Evolutionary conservation across 257 asterid genomes (phyloP), one percentile per base, ranked within the genome.

Genomic region (Vinca minor): DNA sequence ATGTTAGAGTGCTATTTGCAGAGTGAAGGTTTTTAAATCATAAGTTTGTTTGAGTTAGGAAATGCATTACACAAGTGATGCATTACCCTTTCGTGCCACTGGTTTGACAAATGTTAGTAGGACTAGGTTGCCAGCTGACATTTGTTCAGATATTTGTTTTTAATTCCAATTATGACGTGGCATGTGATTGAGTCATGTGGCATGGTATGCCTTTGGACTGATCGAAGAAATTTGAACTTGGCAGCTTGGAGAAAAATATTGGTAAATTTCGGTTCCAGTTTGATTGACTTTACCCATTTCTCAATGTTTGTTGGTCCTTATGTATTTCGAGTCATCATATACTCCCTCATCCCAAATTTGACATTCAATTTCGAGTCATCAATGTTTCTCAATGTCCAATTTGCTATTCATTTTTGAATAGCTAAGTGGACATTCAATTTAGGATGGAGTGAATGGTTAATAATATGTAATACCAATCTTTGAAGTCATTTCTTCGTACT

Each of bases 231-330:
- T 34, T 50, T 38, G 49, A 49, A 32, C 26, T 7, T 25, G 35
- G 21, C 23, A 64, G n/a, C 12, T 8, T 5, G 4, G 34, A 32
- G 5, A 39, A 8, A 39, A 8, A 39, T 4, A 3, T 14, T 28
- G 21, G 44, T 34, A 31, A 42, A 64, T 5, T 36, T 15, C 2
- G n/a, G 14, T 38, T 36, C 25, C 13, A 8, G 28, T 8, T 64
- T 9, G 39, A 50, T 65, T 50, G 69, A 35, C 28, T 46, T 67
- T 26, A 49, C 5, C 10, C 28, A 28, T 45, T 25, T 67, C 21
- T 34, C 29, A 48, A 67, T 45, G 21, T 36, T 20, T 38, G 1
- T 14, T 65, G 17, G 29, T 50, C 8, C 69, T 55, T 29, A 50
- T 35, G 4, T 17, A 20, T 2, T 52, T 17, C 3, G 13, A 15